These are phyloP conservation scores for Phytophthora aleatoria DNA, from an alignment of 352 stramenopile genomes.

Conservation along the genomic window DNA sequence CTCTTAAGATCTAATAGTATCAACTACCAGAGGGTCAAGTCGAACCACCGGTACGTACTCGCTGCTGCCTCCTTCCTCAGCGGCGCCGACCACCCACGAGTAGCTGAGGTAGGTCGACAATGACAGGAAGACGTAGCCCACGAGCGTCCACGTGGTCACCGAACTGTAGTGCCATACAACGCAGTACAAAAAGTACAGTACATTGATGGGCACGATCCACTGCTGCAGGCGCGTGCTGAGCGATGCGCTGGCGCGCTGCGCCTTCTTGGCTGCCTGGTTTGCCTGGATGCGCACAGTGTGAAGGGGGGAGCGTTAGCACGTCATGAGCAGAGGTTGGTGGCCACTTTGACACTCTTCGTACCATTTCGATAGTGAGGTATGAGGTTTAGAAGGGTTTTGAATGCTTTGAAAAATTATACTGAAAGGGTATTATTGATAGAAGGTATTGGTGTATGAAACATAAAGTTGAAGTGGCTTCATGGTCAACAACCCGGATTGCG, in stretches of 20 bases:
- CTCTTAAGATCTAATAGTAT: slow-evolving; percentile 18
- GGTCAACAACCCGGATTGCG: too few species aligned
- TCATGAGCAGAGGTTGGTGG: background rate
- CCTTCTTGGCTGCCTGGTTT: slow-evolving; percentile 88
- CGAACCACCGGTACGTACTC: slow-evolving; percentile 46
- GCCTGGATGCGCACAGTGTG: slow-evolving; percentile 40
- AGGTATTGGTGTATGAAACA: too few species aligned
- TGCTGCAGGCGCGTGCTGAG: slow-evolving; percentile 76
- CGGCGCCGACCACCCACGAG: slow-evolving; percentile 79
- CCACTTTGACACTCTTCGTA: slow-evolving; percentile 1
- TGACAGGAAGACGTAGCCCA: slow-evolving; percentile 69
- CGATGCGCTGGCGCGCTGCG: slow-evolving; percentile 64
- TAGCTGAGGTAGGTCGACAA: slow-evolving; percentile 79
- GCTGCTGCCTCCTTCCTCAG: slow-evolving; percentile 78
- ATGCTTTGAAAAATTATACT: background rate
- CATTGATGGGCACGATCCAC: slow-evolving; percentile 85
- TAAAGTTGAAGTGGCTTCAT: too few species aligned
- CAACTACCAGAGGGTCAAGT: slow-evolving; percentile 15
- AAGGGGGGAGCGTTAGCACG: background rate
- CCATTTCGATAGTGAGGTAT: slow-evolving; percentile 14
- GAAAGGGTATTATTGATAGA: too few species aligned
- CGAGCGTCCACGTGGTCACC: slow-evolving; percentile 72
- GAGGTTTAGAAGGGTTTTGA: too few species aligned
- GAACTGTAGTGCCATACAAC: slow-evolving; percentile 73
- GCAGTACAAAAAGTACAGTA: slow-evolving; percentile 79